Percentiles rank a stretch among this genome's conserved stretches.
phyloP scores from a whole-genome alignment of 805 yeast species.

The Pichia manshurica region DNA sequence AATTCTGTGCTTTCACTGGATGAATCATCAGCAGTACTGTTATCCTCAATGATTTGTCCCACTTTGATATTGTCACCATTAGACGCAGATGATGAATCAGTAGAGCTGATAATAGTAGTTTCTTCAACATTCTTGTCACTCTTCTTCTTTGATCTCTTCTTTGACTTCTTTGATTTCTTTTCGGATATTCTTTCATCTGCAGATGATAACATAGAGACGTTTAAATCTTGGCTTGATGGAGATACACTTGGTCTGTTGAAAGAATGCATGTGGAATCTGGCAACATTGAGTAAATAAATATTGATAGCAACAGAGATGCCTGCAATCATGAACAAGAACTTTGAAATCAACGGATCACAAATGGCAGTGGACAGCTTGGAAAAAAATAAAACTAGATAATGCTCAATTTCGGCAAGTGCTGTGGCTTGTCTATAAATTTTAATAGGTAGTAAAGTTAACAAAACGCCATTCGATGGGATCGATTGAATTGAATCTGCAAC shows the following conservation, averaged over 20 bases:
- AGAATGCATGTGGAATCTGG: conserved; percentile 49
- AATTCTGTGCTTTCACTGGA: conserved; percentile 19
- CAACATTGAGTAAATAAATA: conserved; percentile 78
- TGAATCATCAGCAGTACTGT: conserved; percentile 18
- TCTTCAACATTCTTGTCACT: conserved; percentile 1
- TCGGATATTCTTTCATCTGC: neutral
- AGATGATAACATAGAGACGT: neutral
- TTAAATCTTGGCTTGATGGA: neutral
- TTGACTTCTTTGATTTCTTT: conserved; percentile 10
- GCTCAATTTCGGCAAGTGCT: conserved; percentile 55
- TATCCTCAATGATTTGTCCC: conserved; percentile 31
- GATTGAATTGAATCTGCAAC: conserved; percentile 37
- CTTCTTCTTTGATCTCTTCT: conserved; percentile 4
- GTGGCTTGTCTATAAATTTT: conserved; percentile 55
- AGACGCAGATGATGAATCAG: neutral
- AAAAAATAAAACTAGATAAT: conserved; percentile 44
- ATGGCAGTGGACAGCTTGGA: conserved; percentile 61
- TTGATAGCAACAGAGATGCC: conserved; percentile 75
- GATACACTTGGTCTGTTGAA: neutral
- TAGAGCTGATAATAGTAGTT: neutral
- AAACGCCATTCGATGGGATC: conserved; percentile 37
- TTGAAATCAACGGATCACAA: conserved; percentile 74
- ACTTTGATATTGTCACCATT: conserved; percentile 29
- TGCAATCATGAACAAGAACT: conserved; percentile 65
- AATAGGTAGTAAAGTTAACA: conserved; percentile 55